Evolutionary conservation across 1,284 basidiomycete genomes (phyloP).

Genomic region (Inonotus obliquus): DNA sequence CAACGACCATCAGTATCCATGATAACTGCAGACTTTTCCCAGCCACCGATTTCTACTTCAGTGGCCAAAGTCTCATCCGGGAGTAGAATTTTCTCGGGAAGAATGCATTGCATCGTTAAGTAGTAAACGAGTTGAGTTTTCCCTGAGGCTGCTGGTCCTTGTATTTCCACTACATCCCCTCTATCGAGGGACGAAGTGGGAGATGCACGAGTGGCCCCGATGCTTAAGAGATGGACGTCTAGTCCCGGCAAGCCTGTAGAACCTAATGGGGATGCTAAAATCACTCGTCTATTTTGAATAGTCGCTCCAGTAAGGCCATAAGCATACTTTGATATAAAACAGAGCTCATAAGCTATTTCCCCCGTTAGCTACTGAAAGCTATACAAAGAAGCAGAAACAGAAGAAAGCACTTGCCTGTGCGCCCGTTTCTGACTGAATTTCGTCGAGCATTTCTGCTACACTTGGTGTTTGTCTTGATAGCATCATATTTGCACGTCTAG

Average conservation of each 20-base stretch:
- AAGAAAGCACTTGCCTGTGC: constrained; percentile 3
- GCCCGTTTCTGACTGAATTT: constrained; percentile 13
- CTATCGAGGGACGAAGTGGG: constrained; percentile 34
- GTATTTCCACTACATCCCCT: constrained; percentile 69
- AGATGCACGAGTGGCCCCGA: constrained; percentile 21
- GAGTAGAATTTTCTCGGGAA: constrained; percentile 34
- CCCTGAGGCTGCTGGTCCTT: constrained; percentile 66
- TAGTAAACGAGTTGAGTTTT: constrained; percentile 72
- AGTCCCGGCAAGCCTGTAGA: constrained; percentile 30
- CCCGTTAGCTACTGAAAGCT: not conserved
- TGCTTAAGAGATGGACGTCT: constrained; percentile 28
- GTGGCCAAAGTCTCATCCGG: constrained; percentile 3
- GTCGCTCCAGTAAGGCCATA: not conserved
- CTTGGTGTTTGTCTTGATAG: not conserved
- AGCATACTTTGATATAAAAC: constrained; percentile 31
- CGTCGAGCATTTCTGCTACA: constrained; percentile 11
- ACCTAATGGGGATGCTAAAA: constrained; percentile 26
- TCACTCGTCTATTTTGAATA: not conserved
- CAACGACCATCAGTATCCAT: constrained; percentile 68
- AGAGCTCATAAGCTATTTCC: constrained; percentile 32
- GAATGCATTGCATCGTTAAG: constrained; percentile 55
- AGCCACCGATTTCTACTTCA: constrained; percentile 41
- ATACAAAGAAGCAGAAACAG: not conserved
- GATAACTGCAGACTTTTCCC: constrained; percentile 58
- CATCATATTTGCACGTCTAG: not conserved